phyloP scores from a whole-genome alignment of 2,329 filamentous ascomycete species.

The Aspergillus sergii region DNA sequence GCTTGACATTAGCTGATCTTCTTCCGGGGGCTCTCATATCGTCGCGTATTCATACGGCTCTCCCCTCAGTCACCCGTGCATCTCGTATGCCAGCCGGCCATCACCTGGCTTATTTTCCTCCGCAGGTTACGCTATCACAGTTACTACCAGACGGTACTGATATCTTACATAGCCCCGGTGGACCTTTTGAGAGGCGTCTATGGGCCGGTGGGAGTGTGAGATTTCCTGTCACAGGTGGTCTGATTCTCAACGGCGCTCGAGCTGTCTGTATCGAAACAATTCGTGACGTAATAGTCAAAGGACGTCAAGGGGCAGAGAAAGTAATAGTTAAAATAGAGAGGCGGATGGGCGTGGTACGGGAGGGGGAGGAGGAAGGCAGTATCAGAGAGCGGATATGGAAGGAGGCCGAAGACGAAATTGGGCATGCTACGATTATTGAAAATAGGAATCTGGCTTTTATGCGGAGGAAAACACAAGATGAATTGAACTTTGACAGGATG shows the following conservation, averaged over 20 bases:
- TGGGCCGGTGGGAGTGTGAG: constrained; percentile 81
- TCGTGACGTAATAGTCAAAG: constrained; percentile 53
- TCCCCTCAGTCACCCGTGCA: constrained; percentile 37
- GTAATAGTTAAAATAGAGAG: constrained; percentile 65
- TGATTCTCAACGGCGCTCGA: constrained; percentile 37
- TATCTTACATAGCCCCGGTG: constrained; percentile 72
- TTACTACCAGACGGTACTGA: constrained; percentile 86
- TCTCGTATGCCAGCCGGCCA: constrained; percentile 57
- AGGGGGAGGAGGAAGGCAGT: constrained; percentile 35
- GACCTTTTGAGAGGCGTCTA: constrained; percentile 73
- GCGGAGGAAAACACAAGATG: constrained; percentile 50
- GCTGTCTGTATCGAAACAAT: constrained; percentile 52
- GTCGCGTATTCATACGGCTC: constrained; percentile 31
- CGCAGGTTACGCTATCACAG: constrained; percentile 60
- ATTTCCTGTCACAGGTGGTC: constrained; percentile 46
- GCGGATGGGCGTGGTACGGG: constrained; percentile 46
- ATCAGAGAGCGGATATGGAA: constrained; percentile 49
- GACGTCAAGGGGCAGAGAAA: constrained; percentile 55
- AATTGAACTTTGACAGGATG: constrained; percentile 29
- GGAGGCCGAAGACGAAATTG: constrained; percentile 44
- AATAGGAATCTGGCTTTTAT: constrained; percentile 67
- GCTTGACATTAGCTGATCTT: constrained; percentile 61
- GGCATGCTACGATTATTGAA: constrained; percentile 56
- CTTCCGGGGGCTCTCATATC: constrained; percentile 41
- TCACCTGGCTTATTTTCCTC: constrained; percentile 86